Evolutionary conservation across 352 stramenopile genomes (phyloP), one percentile per base, ranked within the genome.

Genomic region (Globisporangium spiculum): DNA sequence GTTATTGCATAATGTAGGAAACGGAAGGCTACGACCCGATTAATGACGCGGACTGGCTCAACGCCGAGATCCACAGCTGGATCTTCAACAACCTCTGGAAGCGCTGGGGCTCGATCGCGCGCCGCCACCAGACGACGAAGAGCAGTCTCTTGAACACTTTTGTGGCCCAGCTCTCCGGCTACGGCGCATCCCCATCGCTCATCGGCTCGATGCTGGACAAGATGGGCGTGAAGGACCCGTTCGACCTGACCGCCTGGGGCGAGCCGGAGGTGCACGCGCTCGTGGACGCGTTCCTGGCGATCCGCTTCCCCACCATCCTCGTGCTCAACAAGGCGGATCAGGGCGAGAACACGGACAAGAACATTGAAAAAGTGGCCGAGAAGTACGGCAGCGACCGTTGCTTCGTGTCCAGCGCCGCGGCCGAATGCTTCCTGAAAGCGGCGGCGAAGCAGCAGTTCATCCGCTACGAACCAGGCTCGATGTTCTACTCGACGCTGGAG

Each of bases 251-350:
- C 3, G 64, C 64, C 4, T 93, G 81, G 82, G 68, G 27, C 26
- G 82, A 96, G 36, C 55, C 73, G 0, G 80, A 95, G 14, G 88
- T 97, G 24, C 86, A 92, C 61, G 66, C 72, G 4, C 72, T 96
- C 44, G 90, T 97, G n/a, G 80, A 88, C 48, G 72, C 74, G 10
- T 97, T 97, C 62, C 56, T 96, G 34, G 70, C 72, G 12, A 81
- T 91, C 36, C 88, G 90, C 20, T 97, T 97, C 71, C 90, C 90
- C 14, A 96, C 89, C 1, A 82, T 97, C 12, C 75, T 97, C 24
- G 89, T 96, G 68, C 84, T 97, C 9, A 97, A 97, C 71, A 97
- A 97, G 68, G 89, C 88, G 30, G 90, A 97, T 65, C 82, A 92
- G 44, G 88, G 86, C 36, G 83, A 89, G 26, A 79, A 96, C 68